Conservation (phyloP, 1,139 yeast genomes). For the Saccharomyces hybrid region DNA sequence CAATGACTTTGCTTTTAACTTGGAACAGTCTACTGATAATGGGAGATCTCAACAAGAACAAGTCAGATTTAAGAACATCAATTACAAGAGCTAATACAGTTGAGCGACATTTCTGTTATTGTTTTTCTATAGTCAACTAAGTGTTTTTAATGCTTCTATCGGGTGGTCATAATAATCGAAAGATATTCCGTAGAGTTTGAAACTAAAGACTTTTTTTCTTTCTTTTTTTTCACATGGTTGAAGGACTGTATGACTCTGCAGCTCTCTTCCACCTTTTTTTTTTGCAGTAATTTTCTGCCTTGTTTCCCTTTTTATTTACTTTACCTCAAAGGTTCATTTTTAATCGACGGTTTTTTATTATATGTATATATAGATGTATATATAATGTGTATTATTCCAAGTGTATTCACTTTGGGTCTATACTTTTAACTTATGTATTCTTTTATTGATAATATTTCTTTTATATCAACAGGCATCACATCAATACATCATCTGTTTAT, state of each 20-base stretch:
- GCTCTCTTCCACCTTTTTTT: conserved; percentile 17
- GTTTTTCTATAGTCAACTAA: conserved; percentile 19
- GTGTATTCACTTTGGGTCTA: not conserved
- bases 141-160: conserved; percentile 64
- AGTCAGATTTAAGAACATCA: conserved; percentile 8
- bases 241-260: not conserved
- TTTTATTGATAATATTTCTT: not conserved
- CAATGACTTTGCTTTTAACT: not conserved
- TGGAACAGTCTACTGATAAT: not conserved
- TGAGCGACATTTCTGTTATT: not conserved
- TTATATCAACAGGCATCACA: not conserved
- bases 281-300: conserved; percentile 33
- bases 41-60: conserved; percentile 3
- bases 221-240: not conserved
- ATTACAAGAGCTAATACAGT: conserved; percentile 5
- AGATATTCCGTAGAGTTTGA: conserved; percentile 40
- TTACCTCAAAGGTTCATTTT: not conserved
- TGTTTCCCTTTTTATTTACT: conserved; percentile 25
- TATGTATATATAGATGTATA: not conserved
- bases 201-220: conserved; percentile 42
- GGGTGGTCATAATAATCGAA: conserved; percentile 76
- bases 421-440: not conserved
- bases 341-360: not conserved
- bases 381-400: not conserved
- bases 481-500: not conserved